Evolutionary conservation across 306 rosid genomes (phyloP), one percentile per base, ranked within the genome.

Genomic region (Cicer pinnatifidum): DNA sequence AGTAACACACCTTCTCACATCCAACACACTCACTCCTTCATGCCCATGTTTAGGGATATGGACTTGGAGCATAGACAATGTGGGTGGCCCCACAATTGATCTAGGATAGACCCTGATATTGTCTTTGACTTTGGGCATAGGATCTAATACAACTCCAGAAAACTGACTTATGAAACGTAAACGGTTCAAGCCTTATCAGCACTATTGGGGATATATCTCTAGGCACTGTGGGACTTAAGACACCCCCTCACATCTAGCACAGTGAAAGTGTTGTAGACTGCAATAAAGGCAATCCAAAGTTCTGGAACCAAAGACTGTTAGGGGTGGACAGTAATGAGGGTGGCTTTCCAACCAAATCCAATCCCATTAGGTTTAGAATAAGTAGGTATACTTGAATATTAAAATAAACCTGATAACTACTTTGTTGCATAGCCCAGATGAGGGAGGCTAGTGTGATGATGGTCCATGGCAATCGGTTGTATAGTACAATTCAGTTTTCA

Each of bases 321-420:
- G 9, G 35, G 59, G 12, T 53, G 59, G 11, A 53, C 59, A 9
- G 35, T 33, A 1, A 17, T 53, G 28, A 53, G 16, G 60, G 35
- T 17, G 6, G 7, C 60, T 17, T 3, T 17, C 35, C 11, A 17
- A 53, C 11, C 3, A 53, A 53, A 54, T 54, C 2, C 11, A 54
- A 54, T 54, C 11, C 60, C 37, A 3, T 54, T 16, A 41, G 51
- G 54, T 66, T 66, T 66, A 19, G 50, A 66, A 66, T 44, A 39
- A 66, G 54, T n/a, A 43, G 40, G 71, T 19, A 6, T 66, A 44
- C 71, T 43, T 48, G 15, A 6, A 61, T 11, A 61, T 62, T 19
- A 48, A 48, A 62, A 37, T 15, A 62, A 35, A 13, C 58, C 71
- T 19, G 57, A 48, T 74, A 74, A 8, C 41, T 50, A 61, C 35